Percentiles rank a stretch among this genome's conserved stretches.
Evolutionary conservation across 1,284 basidiomycete genomes (phyloP).

Genomic region (Amylostereum areolatum): DNA sequence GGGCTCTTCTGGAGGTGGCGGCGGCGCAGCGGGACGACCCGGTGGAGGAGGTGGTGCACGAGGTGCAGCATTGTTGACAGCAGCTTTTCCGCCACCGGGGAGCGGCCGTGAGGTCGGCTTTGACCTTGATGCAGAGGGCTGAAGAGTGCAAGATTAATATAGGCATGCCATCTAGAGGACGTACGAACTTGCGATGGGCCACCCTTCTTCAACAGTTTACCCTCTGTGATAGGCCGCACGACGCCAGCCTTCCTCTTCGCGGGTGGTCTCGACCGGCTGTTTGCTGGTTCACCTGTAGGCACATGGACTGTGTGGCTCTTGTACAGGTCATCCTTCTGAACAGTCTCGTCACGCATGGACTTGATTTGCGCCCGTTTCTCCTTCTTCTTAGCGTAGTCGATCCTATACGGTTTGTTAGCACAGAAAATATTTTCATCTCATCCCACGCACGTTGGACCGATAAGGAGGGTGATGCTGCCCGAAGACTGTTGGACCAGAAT

Average conservation of each 20-base stretch:
- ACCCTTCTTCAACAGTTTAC: slow-evolving; percentile 75
- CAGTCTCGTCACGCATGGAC: slow-evolving; percentile 85
- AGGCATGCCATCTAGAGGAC: slow-evolving; percentile 7
- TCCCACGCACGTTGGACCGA: slow-evolving; percentile 67
- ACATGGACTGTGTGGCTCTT: slow-evolving; percentile 93
- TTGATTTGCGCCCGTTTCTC: slow-evolving; percentile 91
- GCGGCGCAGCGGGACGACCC: slow-evolving; percentile 42
- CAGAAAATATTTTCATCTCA: neutral
- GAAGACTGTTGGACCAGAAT: slow-evolving; percentile 80
- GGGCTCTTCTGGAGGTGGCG: slow-evolving; percentile 51
- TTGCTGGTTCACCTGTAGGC: slow-evolving; percentile 81
- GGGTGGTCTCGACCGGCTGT: slow-evolving; percentile 76
- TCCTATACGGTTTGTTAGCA: slow-evolving; percentile 33
- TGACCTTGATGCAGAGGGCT: slow-evolving; percentile 42
- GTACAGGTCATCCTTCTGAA: slow-evolving; percentile 82
- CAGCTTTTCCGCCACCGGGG: slow-evolving; percentile 36
- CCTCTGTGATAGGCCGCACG: slow-evolving; percentile 79
- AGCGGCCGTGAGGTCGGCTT: slow-evolving; percentile 54
- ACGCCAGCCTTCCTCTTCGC: slow-evolving; percentile 84
- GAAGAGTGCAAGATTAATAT: slow-evolving; percentile 10
- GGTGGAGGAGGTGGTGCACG: slow-evolving; percentile 52
- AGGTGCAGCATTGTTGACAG: slow-evolving; percentile 20
- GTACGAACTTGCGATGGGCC: slow-evolving; percentile 58
- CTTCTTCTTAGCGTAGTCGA: slow-evolving; percentile 95
- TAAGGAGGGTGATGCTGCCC: slow-evolving; percentile 69